Percentiles rank a stretch among this genome's conserved stretches.
Evolutionary conservation across 2,329 filamentous ascomycete genomes (phyloP).

Genomic region (Aureobasidium subglaciale): DNA sequence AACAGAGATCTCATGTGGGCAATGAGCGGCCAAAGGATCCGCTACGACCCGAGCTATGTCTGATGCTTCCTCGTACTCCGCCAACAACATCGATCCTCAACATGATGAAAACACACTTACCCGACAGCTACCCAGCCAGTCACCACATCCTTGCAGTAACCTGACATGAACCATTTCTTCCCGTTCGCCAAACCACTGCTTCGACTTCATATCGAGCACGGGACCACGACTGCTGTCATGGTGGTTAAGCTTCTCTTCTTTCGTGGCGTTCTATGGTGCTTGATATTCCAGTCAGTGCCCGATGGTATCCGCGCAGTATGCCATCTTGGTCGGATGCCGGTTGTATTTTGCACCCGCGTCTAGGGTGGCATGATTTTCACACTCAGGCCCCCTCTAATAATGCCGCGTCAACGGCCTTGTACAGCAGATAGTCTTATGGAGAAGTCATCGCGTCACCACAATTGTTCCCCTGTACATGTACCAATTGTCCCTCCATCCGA

Average conservation of each 20-base stretch:
- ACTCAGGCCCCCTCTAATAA: not conserved
- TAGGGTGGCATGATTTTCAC: not conserved
- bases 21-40: conserved; percentile 3
- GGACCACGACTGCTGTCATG: no score
- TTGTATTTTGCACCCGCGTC: not conserved
- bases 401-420: not conserved
- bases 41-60: conserved; percentile 2
- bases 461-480: not conserved
- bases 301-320: not conserved
- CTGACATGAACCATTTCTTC: not conserved
- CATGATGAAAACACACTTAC: not conserved
- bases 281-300: no score
- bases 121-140: not conserved
- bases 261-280: not conserved
- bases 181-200: not conserved
- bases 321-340: not conserved
- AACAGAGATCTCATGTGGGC: conserved; percentile 14
- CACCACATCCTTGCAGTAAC: not conserved
- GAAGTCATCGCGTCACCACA: not conserved
- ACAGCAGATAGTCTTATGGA: not conserved
- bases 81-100: not conserved
- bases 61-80: not conserved
- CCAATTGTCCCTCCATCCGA: not conserved
- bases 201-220: no score
- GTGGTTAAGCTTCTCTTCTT: not conserved